Evolutionary conservation across 1,284 basidiomycete genomes (phyloP), one percentile per base, ranked within the genome.

Genomic region (Rhodotorula sp.): DNA sequence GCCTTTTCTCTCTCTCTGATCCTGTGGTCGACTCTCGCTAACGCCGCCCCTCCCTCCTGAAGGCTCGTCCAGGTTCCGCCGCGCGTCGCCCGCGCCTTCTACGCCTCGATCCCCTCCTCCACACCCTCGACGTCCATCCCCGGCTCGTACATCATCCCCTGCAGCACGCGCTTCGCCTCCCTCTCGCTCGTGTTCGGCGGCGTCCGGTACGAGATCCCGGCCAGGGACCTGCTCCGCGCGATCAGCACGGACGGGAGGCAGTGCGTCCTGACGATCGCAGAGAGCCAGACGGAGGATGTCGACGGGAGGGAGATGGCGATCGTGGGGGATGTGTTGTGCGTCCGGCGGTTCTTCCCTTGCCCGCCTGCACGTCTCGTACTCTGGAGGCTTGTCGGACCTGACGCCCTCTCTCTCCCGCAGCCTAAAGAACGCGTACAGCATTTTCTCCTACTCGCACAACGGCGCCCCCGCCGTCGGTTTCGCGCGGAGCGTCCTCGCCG

Each of bases 361-460:
- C 32, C 51, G 15, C 46, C 10, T 44, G 9, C 41, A 10, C 41
- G 46, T 48, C 21, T 19, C 41, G 46, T 48, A 19, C 19, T 21
- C 21, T 19, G 9, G 32, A 19, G 21, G 25, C 10, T 7, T n/a
- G 27, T 12, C 54, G 54, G 10, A 15, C 46, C 19, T 44, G 41
- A 44, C 46, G 46, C 46, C 25, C 46, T 4, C 22, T 25, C 53
- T 32, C 53, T 5, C 32, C 12, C 53, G 32, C 44, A 64, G 62
- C 39, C 66, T 67, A 59, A 67, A 67, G 60, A 61, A 70, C n/a
- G 73, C 70, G 59, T 76, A 76, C 67, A 55, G 64, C 1, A 61
- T 76, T n/a, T 76, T 62, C 64, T 64, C 63, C 46, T 76, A 76
- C 69, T 75, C 75, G 25, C 61, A 72, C 44, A 63, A 64, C 60